phyloP scores from a whole-genome alignment of 2,329 filamentous ascomycete genomes.

The Paramyrothecium roridum region DNA sequence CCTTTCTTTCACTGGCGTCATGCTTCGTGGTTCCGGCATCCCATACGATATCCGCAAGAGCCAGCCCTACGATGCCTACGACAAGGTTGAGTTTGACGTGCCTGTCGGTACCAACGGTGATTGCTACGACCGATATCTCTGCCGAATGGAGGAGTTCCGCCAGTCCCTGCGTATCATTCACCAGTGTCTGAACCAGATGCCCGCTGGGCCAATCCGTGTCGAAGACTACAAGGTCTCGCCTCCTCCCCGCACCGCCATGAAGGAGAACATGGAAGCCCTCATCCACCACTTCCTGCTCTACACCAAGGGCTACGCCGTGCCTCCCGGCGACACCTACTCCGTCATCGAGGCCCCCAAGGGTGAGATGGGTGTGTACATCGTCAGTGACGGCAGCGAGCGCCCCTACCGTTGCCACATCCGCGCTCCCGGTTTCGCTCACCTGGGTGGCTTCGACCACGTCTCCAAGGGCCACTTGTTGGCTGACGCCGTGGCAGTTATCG shows the following conservation, averaged over 20 bases:
- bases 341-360: constrained; percentile 99
- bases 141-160: constrained; percentile 99
- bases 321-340: constrained; percentile 95
- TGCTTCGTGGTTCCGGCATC: constrained; percentile 94
- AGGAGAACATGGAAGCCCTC: constrained; percentile 99
- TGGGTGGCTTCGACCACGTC: constrained; percentile 92
- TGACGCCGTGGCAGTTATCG: constrained; percentile 94
- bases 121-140: constrained; percentile 98
- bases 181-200: constrained; percentile 99
- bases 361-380: constrained; percentile 97
- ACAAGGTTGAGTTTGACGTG: constrained; percentile 96
- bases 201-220: constrained; percentile 85
- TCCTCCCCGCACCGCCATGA: constrained; percentile 96
- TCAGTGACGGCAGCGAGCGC: constrained; percentile 93
- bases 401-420: constrained; percentile 98
- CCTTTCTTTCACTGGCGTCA: constrained; percentile 94
- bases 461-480: constrained; percentile 89
- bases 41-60: constrained; percentile 97
- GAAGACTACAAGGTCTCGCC: constrained; percentile 99
- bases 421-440: constrained; percentile 92
- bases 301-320: constrained; percentile 97
- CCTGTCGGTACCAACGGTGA: constrained; percentile 95
- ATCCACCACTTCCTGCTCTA: constrained; percentile 99
- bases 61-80: constrained; percentile 96
- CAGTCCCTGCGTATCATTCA: constrained; percentile 97